These are phyloP conservation scores for Coniferiporia sulphurascens DNA, from an alignment of 1,284 basidiomycete species.

Conservation along the genomic window DNA sequence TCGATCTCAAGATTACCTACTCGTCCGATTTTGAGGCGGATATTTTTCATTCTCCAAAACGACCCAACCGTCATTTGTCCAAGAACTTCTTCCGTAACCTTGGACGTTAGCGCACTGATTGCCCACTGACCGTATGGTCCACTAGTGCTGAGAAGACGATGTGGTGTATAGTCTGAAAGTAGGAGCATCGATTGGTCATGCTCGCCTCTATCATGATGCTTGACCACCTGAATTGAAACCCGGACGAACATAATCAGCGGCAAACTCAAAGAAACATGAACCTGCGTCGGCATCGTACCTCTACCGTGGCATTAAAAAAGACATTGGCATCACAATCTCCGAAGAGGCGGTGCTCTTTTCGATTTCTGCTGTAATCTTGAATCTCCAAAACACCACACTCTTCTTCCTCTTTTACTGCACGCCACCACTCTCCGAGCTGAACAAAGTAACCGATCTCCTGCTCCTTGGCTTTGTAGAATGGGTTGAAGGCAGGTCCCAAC, in stretches of 20 bases:
- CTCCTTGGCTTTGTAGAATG: slow-evolving; percentile 4
- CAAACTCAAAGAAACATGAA: not conserved
- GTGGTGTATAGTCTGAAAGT: slow-evolving; percentile 16
- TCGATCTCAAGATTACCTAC: slow-evolving; percentile 11
- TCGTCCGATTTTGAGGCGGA: slow-evolving; percentile 12
- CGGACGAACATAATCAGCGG: not conserved
- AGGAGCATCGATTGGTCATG: slow-evolving; percentile 7
- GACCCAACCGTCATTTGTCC: slow-evolving; percentile 8
- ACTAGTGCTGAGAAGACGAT: slow-evolving; percentile 1
- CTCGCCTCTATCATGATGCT: slow-evolving; percentile 1
- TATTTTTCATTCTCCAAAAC: slow-evolving; percentile 14
- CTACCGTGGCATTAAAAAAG: slow-evolving; percentile 18
- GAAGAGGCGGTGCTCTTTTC: slow-evolving; percentile 7
- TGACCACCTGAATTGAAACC: slow-evolving; percentile 3
- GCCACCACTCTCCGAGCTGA: slow-evolving; percentile 13
- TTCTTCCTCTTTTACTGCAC: slow-evolving; percentile 13
- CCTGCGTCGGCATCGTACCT: slow-evolving; percentile 5
- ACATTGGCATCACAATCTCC: slow-evolving; percentile 6
- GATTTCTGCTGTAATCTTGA: not conserved
- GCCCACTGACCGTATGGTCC: slow-evolving; percentile 16
- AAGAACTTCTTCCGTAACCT: slow-evolving; percentile 1
- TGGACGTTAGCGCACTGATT: not conserved
- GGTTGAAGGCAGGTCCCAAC: not conserved
- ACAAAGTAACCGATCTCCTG: slow-evolving; percentile 9
- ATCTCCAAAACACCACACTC: slow-evolving; percentile 5